Evolutionary conservation across 495 filamentous ascomycete species (phyloP).

Genomic region (Talaromyces stipitatus): DNA sequence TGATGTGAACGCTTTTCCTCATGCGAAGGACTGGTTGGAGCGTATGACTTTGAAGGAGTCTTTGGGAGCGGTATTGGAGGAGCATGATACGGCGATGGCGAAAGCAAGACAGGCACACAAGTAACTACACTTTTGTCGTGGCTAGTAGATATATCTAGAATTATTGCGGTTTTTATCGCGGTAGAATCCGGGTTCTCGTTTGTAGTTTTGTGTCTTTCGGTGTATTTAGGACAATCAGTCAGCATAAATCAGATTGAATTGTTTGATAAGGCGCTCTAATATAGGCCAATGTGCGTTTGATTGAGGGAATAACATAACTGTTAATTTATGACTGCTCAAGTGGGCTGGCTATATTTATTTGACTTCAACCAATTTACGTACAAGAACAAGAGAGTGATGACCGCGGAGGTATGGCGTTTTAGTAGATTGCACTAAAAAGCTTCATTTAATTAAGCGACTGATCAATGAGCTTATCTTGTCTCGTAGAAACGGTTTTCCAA

Average conservation of each 20-base stretch:
- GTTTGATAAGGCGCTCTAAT: no score
- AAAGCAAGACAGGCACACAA: background rate
- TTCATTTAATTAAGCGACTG: no score
- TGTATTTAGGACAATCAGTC: no score
- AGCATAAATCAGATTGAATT: no score
- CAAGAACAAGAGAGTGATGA: background rate
- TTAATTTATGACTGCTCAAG: no score
- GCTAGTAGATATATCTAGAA: background rate
- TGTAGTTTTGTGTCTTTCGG: background rate
- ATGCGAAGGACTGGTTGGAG: slow-evolving; percentile 21
- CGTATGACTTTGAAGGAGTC: slow-evolving; percentile 14
- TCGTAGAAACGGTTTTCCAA: no score
- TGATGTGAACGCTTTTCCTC: slow-evolving; percentile 13
- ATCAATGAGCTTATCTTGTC: no score
- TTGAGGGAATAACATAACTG: no score
- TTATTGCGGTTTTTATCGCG: no score
- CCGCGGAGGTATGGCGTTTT: background rate
- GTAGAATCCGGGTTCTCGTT: background rate
- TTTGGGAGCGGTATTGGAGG: slow-evolving; percentile 7
- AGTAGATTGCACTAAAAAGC: background rate
- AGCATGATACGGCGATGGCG: background rate
- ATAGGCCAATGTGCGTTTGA: no score
- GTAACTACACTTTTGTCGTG: background rate
- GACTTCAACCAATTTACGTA: no score
- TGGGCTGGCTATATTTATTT: no score